phyloP scores from a whole-genome alignment of 257 asterid genomes.

The Solanum sparsipilum region DNA sequence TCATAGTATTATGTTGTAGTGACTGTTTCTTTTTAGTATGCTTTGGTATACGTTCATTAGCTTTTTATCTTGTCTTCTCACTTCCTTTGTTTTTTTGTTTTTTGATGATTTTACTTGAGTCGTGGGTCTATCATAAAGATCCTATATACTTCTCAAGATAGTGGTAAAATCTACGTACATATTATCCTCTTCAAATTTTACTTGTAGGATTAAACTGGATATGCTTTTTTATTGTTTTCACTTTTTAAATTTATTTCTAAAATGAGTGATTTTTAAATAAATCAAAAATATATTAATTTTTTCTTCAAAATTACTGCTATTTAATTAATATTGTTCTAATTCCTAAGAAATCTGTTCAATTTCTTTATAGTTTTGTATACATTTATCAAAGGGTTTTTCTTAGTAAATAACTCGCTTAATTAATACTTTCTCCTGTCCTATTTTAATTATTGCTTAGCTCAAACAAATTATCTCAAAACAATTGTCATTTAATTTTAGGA shows the following conservation, averaged over 20 bases:
- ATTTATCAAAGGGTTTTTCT: neutral
- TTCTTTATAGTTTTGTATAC: neutral
- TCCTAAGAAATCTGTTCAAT: neutral
- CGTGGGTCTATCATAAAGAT: neutral
- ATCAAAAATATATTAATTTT: neutral
- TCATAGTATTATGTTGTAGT: neutral
- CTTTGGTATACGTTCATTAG: neutral
- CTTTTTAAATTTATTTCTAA: neutral
- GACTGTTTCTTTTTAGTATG: neutral
- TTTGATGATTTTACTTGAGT: neutral
- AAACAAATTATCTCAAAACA: neutral
- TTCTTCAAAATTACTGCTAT: neutral
- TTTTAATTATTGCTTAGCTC: neutral
- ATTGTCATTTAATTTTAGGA: neutral
- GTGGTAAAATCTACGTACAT: neutral
- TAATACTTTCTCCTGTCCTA: neutral
- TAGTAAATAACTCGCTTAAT: neutral
- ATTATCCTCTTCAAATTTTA: neutral
- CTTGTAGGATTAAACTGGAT: too few species aligned
- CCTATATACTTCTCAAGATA: neutral
- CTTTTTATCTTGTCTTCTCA: neutral
- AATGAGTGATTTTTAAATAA: neutral
- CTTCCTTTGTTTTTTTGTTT: too few species aligned
- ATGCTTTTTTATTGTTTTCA: too few species aligned
- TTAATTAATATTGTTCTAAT: neutral